These are phyloP conservation scores for Aspergillus fumigatus DNA, from an alignment of 2,329 filamentous ascomycete genomes.

Conservation along the genomic window DNA sequence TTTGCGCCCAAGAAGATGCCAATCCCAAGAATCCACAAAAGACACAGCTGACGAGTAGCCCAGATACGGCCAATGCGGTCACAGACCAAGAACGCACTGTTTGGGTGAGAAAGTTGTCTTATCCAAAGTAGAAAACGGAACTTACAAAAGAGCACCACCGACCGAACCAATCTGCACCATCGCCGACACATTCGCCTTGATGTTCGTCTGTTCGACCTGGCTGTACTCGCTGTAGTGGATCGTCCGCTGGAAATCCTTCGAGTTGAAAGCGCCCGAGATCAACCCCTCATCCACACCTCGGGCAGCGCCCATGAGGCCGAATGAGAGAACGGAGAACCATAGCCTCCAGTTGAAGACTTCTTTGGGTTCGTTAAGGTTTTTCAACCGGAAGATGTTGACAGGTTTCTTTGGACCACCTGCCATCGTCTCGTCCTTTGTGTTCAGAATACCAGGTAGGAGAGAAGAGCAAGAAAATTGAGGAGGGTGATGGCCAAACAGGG, in stretches of 20 bases:
- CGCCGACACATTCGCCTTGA: constrained; percentile 70
- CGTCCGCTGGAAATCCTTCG: constrained; percentile 57
- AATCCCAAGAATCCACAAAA: constrained; percentile 40
- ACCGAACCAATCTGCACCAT: constrained; percentile 81
- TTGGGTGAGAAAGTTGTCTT: background rate
- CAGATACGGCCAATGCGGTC: constrained; percentile 44
- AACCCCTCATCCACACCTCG: constrained; percentile 77
- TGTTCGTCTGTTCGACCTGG: constrained; percentile 56
- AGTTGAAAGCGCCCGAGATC: constrained; percentile 67
- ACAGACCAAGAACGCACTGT: constrained; percentile 47
- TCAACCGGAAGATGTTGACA: constrained; percentile 55
- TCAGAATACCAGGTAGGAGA: background rate
- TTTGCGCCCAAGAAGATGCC: constrained; percentile 42
- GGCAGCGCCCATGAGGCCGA: constrained; percentile 71
- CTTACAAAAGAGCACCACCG: constrained; percentile 60
- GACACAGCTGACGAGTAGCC: constrained; percentile 38
- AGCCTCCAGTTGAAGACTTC: constrained; percentile 73
- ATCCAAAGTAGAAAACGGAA: background rate
- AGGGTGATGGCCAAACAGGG: background rate
- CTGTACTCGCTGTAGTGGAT: constrained; percentile 56
- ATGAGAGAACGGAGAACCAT: constrained; percentile 71
- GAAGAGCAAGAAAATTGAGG: background rate
- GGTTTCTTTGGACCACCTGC: constrained; percentile 44
- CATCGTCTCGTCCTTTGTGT: constrained; percentile 18
- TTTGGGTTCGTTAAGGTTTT: constrained; percentile 61